A percentile compares a stretch with the other conserved stretches of the same genome.
Conservation (phyloP, 2,329 filamentous ascomycete genomes). For the Trichophyton mentagrophytes region DNA sequence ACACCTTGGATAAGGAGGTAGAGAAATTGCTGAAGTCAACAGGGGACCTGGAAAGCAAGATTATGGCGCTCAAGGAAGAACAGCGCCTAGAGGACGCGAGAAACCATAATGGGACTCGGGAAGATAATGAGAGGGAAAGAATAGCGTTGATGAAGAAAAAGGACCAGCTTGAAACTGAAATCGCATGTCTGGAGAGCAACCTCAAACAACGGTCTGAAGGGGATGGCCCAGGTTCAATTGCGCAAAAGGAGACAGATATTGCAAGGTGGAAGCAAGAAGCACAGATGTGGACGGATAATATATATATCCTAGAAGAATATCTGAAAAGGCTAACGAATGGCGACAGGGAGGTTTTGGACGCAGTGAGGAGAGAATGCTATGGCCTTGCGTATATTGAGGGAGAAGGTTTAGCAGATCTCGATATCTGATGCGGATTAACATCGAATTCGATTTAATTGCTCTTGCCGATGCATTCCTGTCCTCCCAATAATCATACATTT, state of each 20-base stretch:
- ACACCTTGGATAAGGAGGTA: slow-evolving; percentile 26
- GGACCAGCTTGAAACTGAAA: slow-evolving; percentile 6
- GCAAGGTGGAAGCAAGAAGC: slow-evolving; percentile 22
- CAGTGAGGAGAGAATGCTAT: slow-evolving; percentile 37
- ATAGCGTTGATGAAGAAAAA: slow-evolving; percentile 8
- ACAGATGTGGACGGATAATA: slow-evolving; percentile 33
- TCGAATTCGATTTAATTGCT: background rate
- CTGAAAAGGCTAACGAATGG: slow-evolving; percentile 27
- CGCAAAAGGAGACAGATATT: slow-evolving; percentile 27
- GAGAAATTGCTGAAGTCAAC: slow-evolving; percentile 16
- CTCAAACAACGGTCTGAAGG: slow-evolving; percentile 21
- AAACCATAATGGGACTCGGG: slow-evolving; percentile 10
- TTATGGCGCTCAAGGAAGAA: slow-evolving; percentile 12
- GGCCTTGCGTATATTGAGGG: slow-evolving; percentile 45
- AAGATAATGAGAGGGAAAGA: slow-evolving; percentile 10
- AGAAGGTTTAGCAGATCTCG: slow-evolving; percentile 36
- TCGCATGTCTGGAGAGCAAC: slow-evolving; percentile 5
- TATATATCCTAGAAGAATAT: slow-evolving; percentile 32
- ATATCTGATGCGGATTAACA: slow-evolving; percentile 2
- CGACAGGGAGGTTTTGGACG: slow-evolving; percentile 34
- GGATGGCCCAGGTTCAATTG: slow-evolving; percentile 7
- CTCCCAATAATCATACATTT: background rate
- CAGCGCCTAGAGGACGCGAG: slow-evolving; percentile 8
- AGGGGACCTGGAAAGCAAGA: slow-evolving; percentile 15
- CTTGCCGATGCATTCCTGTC: too few relatives aligned